Evolutionary conservation across 148 eudicot genomes (phyloP).

Genomic region (Rhododendron griersonianum): DNA sequence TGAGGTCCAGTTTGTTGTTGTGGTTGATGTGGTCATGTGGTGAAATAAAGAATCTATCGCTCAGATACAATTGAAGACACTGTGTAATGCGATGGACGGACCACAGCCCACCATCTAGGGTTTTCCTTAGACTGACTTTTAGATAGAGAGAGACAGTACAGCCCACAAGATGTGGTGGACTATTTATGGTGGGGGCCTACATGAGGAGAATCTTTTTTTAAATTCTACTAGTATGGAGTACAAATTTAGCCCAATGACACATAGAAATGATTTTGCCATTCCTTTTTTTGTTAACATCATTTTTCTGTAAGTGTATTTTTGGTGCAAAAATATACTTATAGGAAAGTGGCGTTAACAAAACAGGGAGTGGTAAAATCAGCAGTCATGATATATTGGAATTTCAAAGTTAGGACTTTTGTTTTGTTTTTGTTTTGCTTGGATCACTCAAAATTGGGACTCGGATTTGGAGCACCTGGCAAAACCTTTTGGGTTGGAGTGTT

Average conservation of each 20-base stretch:
- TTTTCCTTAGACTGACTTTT: background rate
- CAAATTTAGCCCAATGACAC: constrained; percentile 6
- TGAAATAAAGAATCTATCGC: background rate
- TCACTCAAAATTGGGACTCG: background rate
- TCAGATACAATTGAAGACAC: background rate
- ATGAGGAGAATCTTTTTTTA: background rate
- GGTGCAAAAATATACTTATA: too few relatives aligned
- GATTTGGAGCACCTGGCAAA: background rate
- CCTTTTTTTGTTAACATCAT: too few relatives aligned
- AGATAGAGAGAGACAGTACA: background rate
- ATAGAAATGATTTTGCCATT: too few relatives aligned
- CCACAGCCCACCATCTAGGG: constrained; percentile 17
- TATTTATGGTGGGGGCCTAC: constrained; percentile 11
- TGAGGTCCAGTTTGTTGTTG: constrained; percentile 21
- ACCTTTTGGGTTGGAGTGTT: background rate
- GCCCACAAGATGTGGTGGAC: constrained; percentile 8
- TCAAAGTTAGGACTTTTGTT: background rate
- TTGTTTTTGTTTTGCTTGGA: too few relatives aligned
- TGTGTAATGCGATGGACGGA: background rate
- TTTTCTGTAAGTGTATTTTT: too few relatives aligned
- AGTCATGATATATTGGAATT: background rate
- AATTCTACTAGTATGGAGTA: background rate
- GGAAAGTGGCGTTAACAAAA: too few relatives aligned
- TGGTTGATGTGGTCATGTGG: background rate
- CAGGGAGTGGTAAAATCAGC: too few relatives aligned